phyloP scores from a whole-genome alignment of 83 land plant species.

The Picea engelmannii region DNA sequence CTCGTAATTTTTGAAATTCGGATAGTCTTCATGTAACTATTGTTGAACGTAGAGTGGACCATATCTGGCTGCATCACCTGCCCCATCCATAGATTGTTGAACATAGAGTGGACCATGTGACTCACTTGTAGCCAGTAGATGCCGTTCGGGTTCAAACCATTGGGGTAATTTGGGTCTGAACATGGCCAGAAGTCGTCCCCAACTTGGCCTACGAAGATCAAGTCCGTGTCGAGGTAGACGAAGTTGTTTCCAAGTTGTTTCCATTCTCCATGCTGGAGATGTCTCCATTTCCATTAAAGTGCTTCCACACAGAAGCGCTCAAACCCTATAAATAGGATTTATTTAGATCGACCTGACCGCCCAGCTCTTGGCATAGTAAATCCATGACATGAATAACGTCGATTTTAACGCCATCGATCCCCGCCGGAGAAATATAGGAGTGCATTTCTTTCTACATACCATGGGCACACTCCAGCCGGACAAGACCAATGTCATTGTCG shows the following conservation, averaged over 20 bases:
- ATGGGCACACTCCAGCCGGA: slow-evolving; percentile 47
- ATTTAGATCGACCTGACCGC: slow-evolving; percentile 37
- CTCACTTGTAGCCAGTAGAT: slow-evolving; percentile 46
- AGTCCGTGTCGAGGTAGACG: slow-evolving; percentile 37
- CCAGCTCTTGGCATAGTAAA: slow-evolving; percentile 33
- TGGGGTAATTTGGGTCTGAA: slow-evolving; percentile 28
- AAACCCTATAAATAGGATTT: slow-evolving; percentile 36
- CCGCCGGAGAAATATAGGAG: slow-evolving; percentile 43
- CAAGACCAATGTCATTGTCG: slow-evolving; percentile 58
- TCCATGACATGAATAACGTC: slow-evolving; percentile 74
- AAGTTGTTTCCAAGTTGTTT: slow-evolving; percentile 44
- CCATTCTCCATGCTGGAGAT: slow-evolving; percentile 53
- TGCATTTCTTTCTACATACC: slow-evolving; percentile 63
- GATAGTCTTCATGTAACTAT: too few species aligned
- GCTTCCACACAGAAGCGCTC: slow-evolving; percentile 26
- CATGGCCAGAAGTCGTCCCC: slow-evolving; percentile 53
- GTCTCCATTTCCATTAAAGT: slow-evolving; percentile 41
- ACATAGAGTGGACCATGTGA: slow-evolving; percentile 52
- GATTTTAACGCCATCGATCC: slow-evolving; percentile 77
- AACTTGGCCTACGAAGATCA: slow-evolving; percentile 37
- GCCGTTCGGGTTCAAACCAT: slow-evolving; percentile 26
- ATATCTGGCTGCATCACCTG: too few species aligned
- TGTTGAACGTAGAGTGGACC: too few species aligned
- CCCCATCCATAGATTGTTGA: too few species aligned
- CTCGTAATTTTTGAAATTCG: too few species aligned